phyloP scores from a whole-genome alignment of 2,329 filamentous ascomycete species.

The Ceratocystiopsis minuta region DNA sequence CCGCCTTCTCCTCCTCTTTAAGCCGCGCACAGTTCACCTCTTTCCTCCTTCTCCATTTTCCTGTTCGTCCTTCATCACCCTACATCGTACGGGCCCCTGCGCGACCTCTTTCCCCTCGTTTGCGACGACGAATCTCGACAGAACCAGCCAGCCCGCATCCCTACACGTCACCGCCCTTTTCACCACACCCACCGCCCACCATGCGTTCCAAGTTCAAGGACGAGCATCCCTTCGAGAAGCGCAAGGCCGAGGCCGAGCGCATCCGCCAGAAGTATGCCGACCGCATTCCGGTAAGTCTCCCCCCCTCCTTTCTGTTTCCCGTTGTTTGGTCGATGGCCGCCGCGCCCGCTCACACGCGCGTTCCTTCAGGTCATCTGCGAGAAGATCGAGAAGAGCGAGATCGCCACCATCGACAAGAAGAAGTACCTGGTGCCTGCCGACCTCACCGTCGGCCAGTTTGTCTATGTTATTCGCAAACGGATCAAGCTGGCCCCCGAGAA shows the following conservation, averaged over 20 bases:
- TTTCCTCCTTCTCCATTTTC: not conserved
- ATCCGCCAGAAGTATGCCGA: constrained; percentile 98
- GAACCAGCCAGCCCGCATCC: too few relatives aligned
- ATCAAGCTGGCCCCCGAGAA: constrained; percentile 99
- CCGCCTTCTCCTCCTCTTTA: not conserved
- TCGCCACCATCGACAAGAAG: constrained; percentile 99
- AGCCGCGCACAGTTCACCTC: too few relatives aligned
- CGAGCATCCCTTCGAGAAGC: constrained; percentile 99
- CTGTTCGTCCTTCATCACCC: not conserved
- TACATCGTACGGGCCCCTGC: too few relatives aligned
- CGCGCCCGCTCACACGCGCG: not conserved
- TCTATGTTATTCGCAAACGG: constrained; percentile 98
- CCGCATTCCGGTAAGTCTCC: constrained; percentile 77
- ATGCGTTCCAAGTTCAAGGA: constrained; percentile 99
- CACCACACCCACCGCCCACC: constrained; percentile 19
- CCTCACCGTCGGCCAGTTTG: constrained; percentile 92
- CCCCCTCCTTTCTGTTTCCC: not conserved
- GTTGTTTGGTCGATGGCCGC: not conserved
- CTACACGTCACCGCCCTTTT: not conserved
- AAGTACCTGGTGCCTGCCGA: constrained; percentile 97
- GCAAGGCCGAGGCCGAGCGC: constrained; percentile 98
- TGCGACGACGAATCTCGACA: too few relatives aligned
- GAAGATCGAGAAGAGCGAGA: constrained; percentile 98
- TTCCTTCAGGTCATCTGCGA: constrained; percentile 92
- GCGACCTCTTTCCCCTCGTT: too few relatives aligned